Conservation (phyloP, 768 basidiomycete species). For the Amanita thiersii region DNA sequence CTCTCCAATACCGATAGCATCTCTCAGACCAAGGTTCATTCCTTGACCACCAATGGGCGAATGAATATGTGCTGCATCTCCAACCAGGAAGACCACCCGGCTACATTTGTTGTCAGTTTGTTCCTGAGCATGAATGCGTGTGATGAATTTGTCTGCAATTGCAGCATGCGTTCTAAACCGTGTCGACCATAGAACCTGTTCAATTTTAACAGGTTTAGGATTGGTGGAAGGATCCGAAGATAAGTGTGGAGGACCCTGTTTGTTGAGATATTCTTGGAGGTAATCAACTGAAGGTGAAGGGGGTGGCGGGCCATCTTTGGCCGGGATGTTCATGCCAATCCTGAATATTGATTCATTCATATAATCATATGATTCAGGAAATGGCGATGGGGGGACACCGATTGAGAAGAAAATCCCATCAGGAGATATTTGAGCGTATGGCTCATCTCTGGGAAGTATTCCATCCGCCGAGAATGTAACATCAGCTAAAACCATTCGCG, state of each 20-base stretch:
- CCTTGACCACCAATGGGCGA: constrained; percentile 50
- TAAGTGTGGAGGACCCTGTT: constrained; percentile 25
- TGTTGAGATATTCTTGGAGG: constrained; percentile 34
- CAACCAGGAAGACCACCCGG: constrained; percentile 14
- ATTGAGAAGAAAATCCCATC: constrained; percentile 26
- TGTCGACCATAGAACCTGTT: constrained; percentile 34
- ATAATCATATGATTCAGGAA: constrained; percentile 10
- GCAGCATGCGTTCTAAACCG: constrained; percentile 38
- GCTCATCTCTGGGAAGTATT: constrained; percentile 14
- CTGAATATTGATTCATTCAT: constrained; percentile 24
- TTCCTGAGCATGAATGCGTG: constrained; percentile 13
- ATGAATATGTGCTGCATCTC: constrained; percentile 40
- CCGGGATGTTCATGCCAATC: constrained; percentile 30
- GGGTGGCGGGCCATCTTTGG: constrained; percentile 24
- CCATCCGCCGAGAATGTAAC: constrained; percentile 26
- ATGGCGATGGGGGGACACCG: constrained; percentile 23
- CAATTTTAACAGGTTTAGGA: constrained; percentile 22
- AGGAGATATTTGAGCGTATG: constrained; percentile 17
- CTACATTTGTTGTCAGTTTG: constrained; percentile 1
- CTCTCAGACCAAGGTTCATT: constrained; percentile 53
- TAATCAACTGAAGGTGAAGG: constrained; percentile 29
- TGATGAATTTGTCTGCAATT: constrained; percentile 30
- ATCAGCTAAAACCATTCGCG: constrained; percentile 40
- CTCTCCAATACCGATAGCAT: constrained; percentile 39
- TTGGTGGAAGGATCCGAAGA: constrained; percentile 27